Evolutionary conservation across 2,329 filamentous ascomycete genomes (phyloP).

Genomic region (Gnomoniopsis sp.): DNA sequence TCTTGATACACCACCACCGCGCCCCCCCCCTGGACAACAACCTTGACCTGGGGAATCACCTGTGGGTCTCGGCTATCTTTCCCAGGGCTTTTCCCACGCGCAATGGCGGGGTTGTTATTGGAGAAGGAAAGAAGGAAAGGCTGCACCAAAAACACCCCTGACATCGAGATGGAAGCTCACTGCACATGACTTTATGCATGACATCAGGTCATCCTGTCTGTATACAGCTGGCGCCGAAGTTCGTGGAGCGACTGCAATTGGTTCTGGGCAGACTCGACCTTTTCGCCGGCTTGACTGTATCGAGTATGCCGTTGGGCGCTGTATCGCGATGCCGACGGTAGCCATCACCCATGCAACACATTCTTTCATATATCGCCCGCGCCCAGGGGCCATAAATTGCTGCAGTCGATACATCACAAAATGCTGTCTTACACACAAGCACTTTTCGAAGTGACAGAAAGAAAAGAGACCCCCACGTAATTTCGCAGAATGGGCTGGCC

Average conservation of each 20-base stretch:
- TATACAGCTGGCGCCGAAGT: neutral
- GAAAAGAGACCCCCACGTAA: constrained; percentile 1
- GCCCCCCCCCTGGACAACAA: too few species aligned
- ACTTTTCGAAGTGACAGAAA: neutral
- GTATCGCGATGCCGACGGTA: constrained; percentile 7
- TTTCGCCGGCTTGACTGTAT: neutral
- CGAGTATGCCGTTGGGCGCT: neutral
- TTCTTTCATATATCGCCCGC: neutral
- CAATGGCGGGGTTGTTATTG: neutral
- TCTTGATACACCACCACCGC: too few species aligned
- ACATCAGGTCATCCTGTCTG: constrained; percentile 15
- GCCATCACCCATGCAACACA: neutral
- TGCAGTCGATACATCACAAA: neutral
- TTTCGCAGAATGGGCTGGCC: neutral
- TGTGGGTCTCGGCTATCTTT: too few species aligned
- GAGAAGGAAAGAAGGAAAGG: neutral
- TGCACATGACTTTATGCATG: constrained; percentile 20
- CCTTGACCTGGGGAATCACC: too few species aligned
- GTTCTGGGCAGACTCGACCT: neutral
- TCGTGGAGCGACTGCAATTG: neutral
- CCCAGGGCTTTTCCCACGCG: too few species aligned
- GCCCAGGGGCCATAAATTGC: neutral
- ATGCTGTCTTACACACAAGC: neutral
- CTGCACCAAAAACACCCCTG: constrained; percentile 12
- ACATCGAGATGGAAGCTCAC: constrained; percentile 8